Base-by-base conservation (phyloP, 768 basidiomycete species). In the Suillus cothurnatus region DNA sequence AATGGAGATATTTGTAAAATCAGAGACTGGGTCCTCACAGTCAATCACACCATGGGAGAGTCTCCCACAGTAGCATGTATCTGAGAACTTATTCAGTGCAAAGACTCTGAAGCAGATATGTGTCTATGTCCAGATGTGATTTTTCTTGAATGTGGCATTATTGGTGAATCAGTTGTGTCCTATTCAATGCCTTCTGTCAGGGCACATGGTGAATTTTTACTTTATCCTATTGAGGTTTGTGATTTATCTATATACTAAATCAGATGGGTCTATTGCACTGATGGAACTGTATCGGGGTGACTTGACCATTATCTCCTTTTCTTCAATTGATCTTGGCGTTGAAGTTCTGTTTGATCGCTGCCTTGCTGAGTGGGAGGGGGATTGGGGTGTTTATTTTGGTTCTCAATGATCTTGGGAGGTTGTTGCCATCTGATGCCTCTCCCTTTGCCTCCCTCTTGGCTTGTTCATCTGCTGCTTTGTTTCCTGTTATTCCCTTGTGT, bases 1-100 rank as follows among this genome's bases (percentile, higher is more conserved):
- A 63, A 63, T 63, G 53, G 62, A 3, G 50, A 63, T 56, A 14
- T 56, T 32, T 63, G 62, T 39, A 26, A 63, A 3, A 49, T 63
- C 5, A 38, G 55, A 14, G 38, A 52, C 21, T 63, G 52, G 32
- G 53, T 63, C 12, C 62, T 63, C 17, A 26, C 23, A 21, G 32
- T 4, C 17, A n/a, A 55, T 15, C 6, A 19, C 50, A 41, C 21
- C 17, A 21, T 9, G 19, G 36, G 7, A 14, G 23, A 8, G 21
- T 38, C 55, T 45, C 62, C 26, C 0, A 56, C 45, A 7, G 55
- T 56, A 53, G 62, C 36, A 2, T 38, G 36, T 23, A 2, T 63
- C 6, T 38, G 36, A 15, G 62, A 63, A 39, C 43, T 63, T 4
- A 38, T 63, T 34, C 62, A 63, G 36, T 14, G 26, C 32, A n/a